Conservation (phyloP, 495 filamentous ascomycete species). For the Talaromyces stipitatus region DNA sequence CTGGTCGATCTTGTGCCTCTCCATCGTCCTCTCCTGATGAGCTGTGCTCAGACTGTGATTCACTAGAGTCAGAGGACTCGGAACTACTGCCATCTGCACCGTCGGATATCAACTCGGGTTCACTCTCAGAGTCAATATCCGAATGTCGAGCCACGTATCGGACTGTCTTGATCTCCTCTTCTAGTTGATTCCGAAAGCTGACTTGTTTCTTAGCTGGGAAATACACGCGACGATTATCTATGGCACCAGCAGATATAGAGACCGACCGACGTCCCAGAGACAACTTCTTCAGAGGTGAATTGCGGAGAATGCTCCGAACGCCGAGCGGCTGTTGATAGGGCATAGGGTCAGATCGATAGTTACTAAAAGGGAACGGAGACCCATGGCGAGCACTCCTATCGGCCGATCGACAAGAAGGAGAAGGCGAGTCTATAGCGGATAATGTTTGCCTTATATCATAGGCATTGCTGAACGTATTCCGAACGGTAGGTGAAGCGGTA, state of each 20-base stretch:
- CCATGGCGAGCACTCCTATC: constrained; percentile 27
- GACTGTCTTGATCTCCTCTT: constrained; percentile 47
- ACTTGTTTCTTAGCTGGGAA: constrained; percentile 54
- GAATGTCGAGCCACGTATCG: constrained; percentile 46
- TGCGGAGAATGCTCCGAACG: constrained; percentile 68
- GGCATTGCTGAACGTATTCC: constrained; percentile 77
- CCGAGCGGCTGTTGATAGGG: constrained; percentile 61
- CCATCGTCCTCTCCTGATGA: constrained; percentile 33
- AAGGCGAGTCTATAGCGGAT: constrained; percentile 44
- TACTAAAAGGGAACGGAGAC: constrained; percentile 21
- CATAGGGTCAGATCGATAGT: constrained; percentile 13
- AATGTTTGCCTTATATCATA: constrained; percentile 62
- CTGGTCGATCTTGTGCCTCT: constrained; percentile 2
- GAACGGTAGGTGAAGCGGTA: constrained; percentile 63
- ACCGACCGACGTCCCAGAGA: constrained; percentile 26
- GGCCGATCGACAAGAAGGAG: constrained; percentile 24
- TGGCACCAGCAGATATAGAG: constrained; percentile 29
- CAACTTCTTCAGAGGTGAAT: constrained; percentile 50
- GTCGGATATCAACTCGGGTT: constrained; percentile 7
- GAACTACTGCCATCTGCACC: constrained; percentile 27
- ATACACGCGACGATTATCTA: constrained; percentile 36
- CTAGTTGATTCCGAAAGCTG: constrained; percentile 42
- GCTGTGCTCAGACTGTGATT: constrained; percentile 29
- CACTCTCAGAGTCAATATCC: constrained; percentile 26
- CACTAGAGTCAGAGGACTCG: constrained; percentile 18